Percentiles rank a stretch among this genome's conserved stretches.
Evolutionary conservation across 495 filamentous ascomycete species (phyloP).

Genomic region (Aspergillus heteromorphus): DNA sequence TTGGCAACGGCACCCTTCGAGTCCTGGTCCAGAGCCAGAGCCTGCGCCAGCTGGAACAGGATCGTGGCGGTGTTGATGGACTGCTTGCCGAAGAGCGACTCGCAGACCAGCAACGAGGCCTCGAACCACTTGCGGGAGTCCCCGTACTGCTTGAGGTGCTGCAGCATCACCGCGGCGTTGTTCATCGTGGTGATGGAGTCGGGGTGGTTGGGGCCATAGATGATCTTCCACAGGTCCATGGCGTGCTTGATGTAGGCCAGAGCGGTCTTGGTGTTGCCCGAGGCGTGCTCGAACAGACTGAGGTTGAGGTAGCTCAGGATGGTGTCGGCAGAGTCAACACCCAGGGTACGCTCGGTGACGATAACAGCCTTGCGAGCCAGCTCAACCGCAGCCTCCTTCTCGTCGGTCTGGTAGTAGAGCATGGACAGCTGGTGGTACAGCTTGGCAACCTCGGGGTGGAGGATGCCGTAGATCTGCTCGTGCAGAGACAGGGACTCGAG

Average conservation of each 20-base stretch:
- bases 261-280: constrained; percentile 77
- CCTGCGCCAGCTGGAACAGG: constrained; percentile 94
- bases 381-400: constrained; percentile 92
- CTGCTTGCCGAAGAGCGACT: constrained; percentile 77
- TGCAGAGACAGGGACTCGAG: constrained; percentile 93
- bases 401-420: constrained; percentile 90
- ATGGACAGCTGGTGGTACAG: constrained; percentile 93
- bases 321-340: constrained; percentile 90
- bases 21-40: constrained; percentile 87
- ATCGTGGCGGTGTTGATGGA: constrained; percentile 93
- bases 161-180: constrained; percentile 98
- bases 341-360: constrained; percentile 88
- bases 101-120: constrained; percentile 78
- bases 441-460: constrained; percentile 94
- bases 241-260: constrained; percentile 86
- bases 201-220: constrained; percentile 88
- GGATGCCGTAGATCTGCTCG: constrained; percentile 97
- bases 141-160: constrained; percentile 83
- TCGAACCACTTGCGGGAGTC: constrained; percentile 97
- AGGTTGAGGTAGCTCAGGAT: constrained; percentile 93
- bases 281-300: constrained; percentile 89
- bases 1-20: constrained; percentile 80
- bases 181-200: constrained; percentile 98
- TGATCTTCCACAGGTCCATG: constrained; percentile 92
- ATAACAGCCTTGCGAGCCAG: constrained; percentile 94